Conservation (phyloP, 768 basidiomycete genomes). For the Suillus variegatus region DNA sequence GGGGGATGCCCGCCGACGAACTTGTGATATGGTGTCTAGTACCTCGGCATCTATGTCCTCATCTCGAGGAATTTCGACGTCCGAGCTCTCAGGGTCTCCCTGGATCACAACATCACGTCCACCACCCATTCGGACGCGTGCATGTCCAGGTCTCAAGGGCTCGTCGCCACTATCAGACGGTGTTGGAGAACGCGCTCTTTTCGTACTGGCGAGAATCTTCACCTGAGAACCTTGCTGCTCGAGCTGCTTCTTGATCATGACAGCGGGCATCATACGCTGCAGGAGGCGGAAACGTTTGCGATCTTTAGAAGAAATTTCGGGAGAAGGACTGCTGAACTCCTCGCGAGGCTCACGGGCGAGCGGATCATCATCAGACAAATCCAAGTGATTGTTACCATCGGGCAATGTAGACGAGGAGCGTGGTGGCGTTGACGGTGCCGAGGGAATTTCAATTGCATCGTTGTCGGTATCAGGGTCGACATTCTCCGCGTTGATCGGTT, state of each 20-base stretch:
- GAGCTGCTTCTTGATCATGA: constrained; percentile 45
- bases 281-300: constrained; percentile 41
- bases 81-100: constrained; percentile 67
- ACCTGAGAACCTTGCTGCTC: constrained; percentile 1
- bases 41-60: constrained; percentile 7
- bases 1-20: constrained; percentile 6
- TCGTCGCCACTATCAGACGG: constrained; percentile 34
- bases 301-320: constrained; percentile 29
- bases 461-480: not conserved
- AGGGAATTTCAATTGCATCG: constrained; percentile 15
- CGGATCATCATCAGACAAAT: constrained; percentile 3
- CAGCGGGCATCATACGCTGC: constrained; percentile 53
- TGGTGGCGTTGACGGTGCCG: constrained; percentile 13
- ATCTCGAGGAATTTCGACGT: constrained; percentile 26
- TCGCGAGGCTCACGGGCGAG: not conserved
- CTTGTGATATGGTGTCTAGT: constrained; percentile 15
- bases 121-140: constrained; percentile 41
- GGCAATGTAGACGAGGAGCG: constrained; percentile 9
- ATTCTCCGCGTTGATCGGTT: not conserved
- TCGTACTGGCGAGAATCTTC: not conserved
- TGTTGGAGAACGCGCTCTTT: constrained; percentile 6
- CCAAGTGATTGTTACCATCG: constrained; percentile 12
- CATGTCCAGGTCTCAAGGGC: constrained; percentile 53
- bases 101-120: constrained; percentile 44
- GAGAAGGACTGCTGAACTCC: constrained; percentile 14